Conservation (phyloP, 495 filamentous ascomycete genomes). For the Penicillium angulare region DNA sequence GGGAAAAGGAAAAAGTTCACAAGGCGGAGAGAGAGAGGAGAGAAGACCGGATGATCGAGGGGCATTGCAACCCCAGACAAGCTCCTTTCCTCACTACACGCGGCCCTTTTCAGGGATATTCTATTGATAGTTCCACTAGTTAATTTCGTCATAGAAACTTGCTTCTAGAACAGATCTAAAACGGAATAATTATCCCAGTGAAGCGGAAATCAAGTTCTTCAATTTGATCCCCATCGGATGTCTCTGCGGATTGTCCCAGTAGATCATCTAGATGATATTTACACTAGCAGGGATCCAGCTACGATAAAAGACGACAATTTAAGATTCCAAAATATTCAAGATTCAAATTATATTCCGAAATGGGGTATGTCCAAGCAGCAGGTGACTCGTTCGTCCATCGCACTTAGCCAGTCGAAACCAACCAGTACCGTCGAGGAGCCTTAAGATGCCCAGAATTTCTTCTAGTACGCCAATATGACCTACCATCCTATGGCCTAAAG, state of each 20-base stretch:
- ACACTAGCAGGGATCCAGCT: neutral
- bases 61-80: conserved; percentile 7
- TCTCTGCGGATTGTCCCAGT: too few species aligned
- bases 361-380: conserved; percentile 39
- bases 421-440: conserved; percentile 33
- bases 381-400: conserved; percentile 42
- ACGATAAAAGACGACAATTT: too few species aligned
- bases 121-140: conserved; percentile 3
- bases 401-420: conserved; percentile 23
- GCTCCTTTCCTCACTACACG: neutral
- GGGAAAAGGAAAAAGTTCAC: conserved; percentile 14
- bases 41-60: conserved; percentile 12
- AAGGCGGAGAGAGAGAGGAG: conserved; percentile 16
- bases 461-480: conserved; percentile 58
- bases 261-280: neutral
- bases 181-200: neutral
- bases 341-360: too few species aligned
- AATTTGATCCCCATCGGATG: too few species aligned
- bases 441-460: conserved; percentile 28
- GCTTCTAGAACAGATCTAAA: conserved; percentile 3
- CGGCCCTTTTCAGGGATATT: neutral
- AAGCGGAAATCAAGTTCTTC: too few species aligned
- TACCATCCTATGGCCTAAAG: conserved; percentile 42
- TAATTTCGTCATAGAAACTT: neutral
- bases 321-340: too few species aligned